Evolutionary conservation across 2,329 filamentous ascomycete genomes (phyloP), one percentile per base, ranked within the genome.

Genomic region (Trichoderma citrinoviride): DNA sequence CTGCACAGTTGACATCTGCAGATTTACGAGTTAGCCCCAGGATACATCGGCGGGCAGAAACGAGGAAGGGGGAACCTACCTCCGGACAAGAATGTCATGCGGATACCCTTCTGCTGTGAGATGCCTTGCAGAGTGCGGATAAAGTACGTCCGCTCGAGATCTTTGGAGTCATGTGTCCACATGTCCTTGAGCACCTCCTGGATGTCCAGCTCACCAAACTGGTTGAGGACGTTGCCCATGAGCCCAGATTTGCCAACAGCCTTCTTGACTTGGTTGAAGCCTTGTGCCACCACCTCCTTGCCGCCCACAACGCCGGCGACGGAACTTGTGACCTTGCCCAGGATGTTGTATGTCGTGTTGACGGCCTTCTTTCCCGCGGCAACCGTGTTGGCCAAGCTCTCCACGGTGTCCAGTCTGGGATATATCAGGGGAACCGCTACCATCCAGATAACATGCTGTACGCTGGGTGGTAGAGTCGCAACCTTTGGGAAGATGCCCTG

Each of bases 81-180:
- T 73, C 95, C 95, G 17, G 92, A 97, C 68, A 99, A 81, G 81
- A 99, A 98, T 1, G 93, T 97, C 91, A 99, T 97, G 53, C 95
- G 90, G 54, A 99, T 85, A 27, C 91, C 93, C 79, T 97, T 97
- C 77, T 97, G 93, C 75, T 97, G 92, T 1, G 95, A 85, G 71
- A 99, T 98, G 27, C 93, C 92, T 79, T 99, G 95, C 3, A 99
- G 84, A 1, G 95, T 99, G 68, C 95, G 89, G 74, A 99, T 96
- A 67, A 99, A 82, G 75, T 99, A 99, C 7, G 95, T 99, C 65
- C 95, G 85, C 79, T 99, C 95, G 46, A 99, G 87, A 72, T 99
- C 95, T 84, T 98, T 99, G 60, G 90, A 93, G 58, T 98, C 94
- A 73, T 99, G 95, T 23, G 95, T 99, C 95, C 95, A 99, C 82